Percentiles rank a stretch among this genome's conserved stretches.
Evolutionary conservation across 495 filamentous ascomycete genomes (phyloP).

Genomic region (Talaromyces wortmannii): DNA sequence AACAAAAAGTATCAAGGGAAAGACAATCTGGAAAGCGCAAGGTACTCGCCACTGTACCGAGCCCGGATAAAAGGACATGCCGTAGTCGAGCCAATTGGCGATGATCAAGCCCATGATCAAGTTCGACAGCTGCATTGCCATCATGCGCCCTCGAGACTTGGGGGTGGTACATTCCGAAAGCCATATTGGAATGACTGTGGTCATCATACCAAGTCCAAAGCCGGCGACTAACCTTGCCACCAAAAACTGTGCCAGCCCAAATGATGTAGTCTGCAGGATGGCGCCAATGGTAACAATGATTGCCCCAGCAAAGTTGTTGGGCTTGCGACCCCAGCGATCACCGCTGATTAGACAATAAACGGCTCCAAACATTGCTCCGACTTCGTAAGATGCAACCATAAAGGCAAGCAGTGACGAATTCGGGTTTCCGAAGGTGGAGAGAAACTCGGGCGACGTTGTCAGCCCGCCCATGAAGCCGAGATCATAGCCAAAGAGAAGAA

Average conservation of each 20-base stretch:
- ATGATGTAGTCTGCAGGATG: slow-evolving; percentile 38
- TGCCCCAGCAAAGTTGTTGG: slow-evolving; percentile 55
- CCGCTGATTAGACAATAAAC: slow-evolving; percentile 17
- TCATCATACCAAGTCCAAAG: slow-evolving; percentile 59
- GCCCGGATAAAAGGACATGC: slow-evolving; percentile 4
- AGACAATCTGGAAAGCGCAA: slow-evolving; percentile 52
- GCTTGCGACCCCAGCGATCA: slow-evolving; percentile 43
- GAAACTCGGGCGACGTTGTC: slow-evolving; percentile 11
- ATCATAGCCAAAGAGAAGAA: slow-evolving; percentile 17
- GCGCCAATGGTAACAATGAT: slow-evolving; percentile 51
- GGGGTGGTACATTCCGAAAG: slow-evolving; percentile 61
- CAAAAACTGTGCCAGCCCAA: slow-evolving; percentile 46
- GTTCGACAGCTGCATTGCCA: slow-evolving; percentile 29
- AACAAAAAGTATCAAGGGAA: slow-evolving; percentile 28
- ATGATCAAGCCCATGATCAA: slow-evolving; percentile 12
- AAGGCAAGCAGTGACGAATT: slow-evolving; percentile 10
- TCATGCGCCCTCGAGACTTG: slow-evolving; percentile 56
- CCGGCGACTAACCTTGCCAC: slow-evolving; percentile 65
- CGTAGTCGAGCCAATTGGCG: slow-evolving; percentile 18
- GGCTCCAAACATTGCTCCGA: slow-evolving; percentile 10
- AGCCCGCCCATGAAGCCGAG: slow-evolving; percentile 15
- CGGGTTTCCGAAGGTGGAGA: slow-evolving; percentile 10
- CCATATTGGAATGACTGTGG: slow-evolving; percentile 63
- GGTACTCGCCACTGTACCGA: slow-evolving; percentile 45
- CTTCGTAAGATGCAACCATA: slow-evolving; percentile 13